Evolutionary conservation across 306 rosid species (phyloP), one percentile per base, ranked within the genome.

Genomic region (Aeschynomene evenia): DNA sequence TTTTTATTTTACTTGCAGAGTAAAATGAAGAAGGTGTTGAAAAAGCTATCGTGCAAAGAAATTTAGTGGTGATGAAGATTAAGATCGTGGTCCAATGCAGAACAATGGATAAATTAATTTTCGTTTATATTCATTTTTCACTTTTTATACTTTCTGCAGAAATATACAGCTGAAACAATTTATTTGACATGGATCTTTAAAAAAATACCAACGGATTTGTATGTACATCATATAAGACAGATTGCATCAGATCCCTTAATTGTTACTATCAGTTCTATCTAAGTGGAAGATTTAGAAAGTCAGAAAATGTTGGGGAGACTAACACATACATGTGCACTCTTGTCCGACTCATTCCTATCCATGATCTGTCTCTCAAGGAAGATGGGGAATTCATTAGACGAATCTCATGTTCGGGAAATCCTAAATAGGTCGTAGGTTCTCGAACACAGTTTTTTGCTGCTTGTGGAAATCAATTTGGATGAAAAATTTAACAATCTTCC

Each of bases 21-120:
- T 45, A 82, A 78, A 73, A 2, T 84, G 56, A 82, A 81, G 72
- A 50, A 31, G n/a, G 23, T 43, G 24, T 42, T 78, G 66, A 80
- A 60, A 71, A 82, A 68, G 9, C 15, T 86, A 49, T 84, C 86
- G 15, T 82, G 86, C 81, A 82, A 79, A 68, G 60, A 79, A 29
- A 54, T 75, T 4, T 68, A 79, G 76, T 9, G n/a, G 73, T 74
- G 45, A 71, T 31, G 55, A 36, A 19, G 76, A 80, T 46, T 72
- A 45, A 33, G 37, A 16, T 8, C 0, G 31, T 54, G 70, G 23
- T 59, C 67, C 5, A 19, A 16, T 28, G 18, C 46, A 34, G 14
- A 19, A 20, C 7, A 7, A 34, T 10, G 2, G 13, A 66, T 28
- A 54, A 20, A 29, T 55, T 66, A 31, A 20, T 19, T 6, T 43